Percentiles rank a stretch among this genome's conserved stretches.
Evolutionary conservation across 257 asterid genomes (phyloP).

Genomic region (Fraxinus quadrangulata): DNA sequence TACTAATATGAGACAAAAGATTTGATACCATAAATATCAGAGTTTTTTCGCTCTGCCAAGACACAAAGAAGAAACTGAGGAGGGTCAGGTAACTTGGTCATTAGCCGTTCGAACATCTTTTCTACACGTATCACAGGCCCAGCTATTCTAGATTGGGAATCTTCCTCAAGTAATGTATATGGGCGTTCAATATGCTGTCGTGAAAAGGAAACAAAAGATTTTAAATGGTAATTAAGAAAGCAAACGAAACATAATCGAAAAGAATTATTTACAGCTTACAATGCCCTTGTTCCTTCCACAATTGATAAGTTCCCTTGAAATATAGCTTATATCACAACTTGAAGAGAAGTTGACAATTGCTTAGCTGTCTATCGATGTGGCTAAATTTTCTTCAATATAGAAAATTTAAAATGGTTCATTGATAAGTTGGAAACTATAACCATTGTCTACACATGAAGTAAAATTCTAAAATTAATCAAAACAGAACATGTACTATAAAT

Average conservation of each 20-base stretch:
- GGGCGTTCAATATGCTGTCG: conserved; percentile 82
- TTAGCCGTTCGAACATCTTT: conserved; percentile 74
- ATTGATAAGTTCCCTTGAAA: conserved; percentile 81
- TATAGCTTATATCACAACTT: conserved; percentile 67
- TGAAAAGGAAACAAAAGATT: conserved; percentile 28
- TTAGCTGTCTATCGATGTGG: no score
- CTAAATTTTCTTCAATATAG: no score
- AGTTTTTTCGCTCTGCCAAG: conserved; percentile 80
- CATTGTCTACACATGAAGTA: no score
- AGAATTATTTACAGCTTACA: conserved; percentile 51
- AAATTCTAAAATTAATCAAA: no score
- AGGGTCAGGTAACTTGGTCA: conserved; percentile 60
- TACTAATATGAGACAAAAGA: conserved; percentile 21
- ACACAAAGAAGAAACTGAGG: conserved; percentile 88
- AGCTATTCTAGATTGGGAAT: conserved; percentile 53
- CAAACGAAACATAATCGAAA: conserved; percentile 1
- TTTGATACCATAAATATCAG: conserved; percentile 72
- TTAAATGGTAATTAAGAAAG: conserved; percentile 17
- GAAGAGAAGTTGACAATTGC: conserved; percentile 55
- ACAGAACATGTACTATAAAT: no score
- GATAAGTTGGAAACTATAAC: no score
- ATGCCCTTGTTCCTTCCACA: conserved; percentile 89
- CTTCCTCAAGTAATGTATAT: conserved; percentile 82
- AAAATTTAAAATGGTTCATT: no score
- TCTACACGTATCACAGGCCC: conserved; percentile 77